Conservation (phyloP, 2,329 filamentous ascomycete species). For the Penicillium sp. region DNA sequence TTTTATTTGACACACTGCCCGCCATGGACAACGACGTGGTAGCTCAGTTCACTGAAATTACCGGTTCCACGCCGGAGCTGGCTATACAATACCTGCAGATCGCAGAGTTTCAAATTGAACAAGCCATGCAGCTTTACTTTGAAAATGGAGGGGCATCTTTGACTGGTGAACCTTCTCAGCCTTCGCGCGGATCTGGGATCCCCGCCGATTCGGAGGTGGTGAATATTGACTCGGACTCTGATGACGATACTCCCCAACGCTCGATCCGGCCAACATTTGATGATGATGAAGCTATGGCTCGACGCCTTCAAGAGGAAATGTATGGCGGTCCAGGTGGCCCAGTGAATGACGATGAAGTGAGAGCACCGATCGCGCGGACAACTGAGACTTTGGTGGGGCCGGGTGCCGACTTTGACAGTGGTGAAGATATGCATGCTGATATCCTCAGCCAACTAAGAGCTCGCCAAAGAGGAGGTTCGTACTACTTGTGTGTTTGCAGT, state of each 20-base stretch:
- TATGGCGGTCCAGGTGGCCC: conserved; percentile 57
- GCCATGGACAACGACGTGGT: conserved; percentile 69
- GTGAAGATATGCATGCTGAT: conserved; percentile 59
- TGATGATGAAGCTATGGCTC: conserved; percentile 90
- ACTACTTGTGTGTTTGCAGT: not conserved
- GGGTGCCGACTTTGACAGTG: conserved; percentile 54
- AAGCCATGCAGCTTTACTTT: conserved; percentile 86
- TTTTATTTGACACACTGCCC: conserved; percentile 10
- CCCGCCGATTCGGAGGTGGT: conserved; percentile 63
- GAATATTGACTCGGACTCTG: conserved; percentile 75
- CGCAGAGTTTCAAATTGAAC: conserved; percentile 77
- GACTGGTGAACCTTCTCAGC: conserved; percentile 49
- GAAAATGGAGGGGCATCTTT: conserved; percentile 70
- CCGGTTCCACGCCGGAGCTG: conserved; percentile 68
- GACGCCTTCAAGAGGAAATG: conserved; percentile 86
- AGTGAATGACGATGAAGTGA: conserved; percentile 61
- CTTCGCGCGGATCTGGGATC: conserved; percentile 39
- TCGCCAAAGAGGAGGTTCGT: conserved; percentile 40
- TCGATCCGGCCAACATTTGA: conserved; percentile 62
- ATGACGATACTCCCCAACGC: conserved; percentile 59
- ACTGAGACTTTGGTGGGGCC: conserved; percentile 89
- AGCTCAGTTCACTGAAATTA: conserved; percentile 77
- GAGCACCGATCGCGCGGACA: conserved; percentile 86
- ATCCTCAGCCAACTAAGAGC: conserved; percentile 65
- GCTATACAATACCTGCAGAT: conserved; percentile 82